These are phyloP conservation scores for Daldinia sp. DNA, from an alignment of 2,329 filamentous ascomycete species.

Conservation along the genomic window DNA sequence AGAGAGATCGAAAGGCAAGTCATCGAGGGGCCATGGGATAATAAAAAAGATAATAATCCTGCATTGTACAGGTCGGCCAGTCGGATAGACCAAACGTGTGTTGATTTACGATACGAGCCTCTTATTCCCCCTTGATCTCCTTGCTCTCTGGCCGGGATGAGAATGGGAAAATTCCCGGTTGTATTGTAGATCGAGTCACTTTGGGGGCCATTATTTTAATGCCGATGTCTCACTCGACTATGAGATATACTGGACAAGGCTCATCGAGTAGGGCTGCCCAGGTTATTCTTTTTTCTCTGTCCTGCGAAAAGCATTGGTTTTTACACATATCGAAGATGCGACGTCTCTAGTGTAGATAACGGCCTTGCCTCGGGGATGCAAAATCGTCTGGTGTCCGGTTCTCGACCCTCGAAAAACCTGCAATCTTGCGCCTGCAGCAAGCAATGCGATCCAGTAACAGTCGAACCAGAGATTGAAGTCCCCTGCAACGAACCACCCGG, in stretches of 20 bases:
- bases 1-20: conserved; percentile 34
- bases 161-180: conserved; percentile 24
- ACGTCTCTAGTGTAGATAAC: conserved; percentile 24
- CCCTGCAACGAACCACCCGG: conserved; percentile 28
- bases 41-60: not conserved
- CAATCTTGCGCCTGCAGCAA: conserved; percentile 25
- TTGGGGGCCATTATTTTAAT: conserved; percentile 31
- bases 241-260: conserved; percentile 8
- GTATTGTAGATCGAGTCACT: conserved; percentile 23
- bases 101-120: not conserved
- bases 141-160: conserved; percentile 24
- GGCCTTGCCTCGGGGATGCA: conserved; percentile 16
- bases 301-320: conserved; percentile 5
- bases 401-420: conserved; percentile 21
- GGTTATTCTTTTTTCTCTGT: conserved; percentile 3
- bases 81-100: not conserved
- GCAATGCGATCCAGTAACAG: conserved; percentile 24
- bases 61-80: not conserved
- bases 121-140: too few species aligned
- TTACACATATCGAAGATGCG: conserved; percentile 22
- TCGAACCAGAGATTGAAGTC: conserved; percentile 25
- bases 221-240: conserved; percentile 33
- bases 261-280: conserved; percentile 21
- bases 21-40: conserved; percentile 1
- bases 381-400: conserved; percentile 1